Conservation (phyloP, 2,329 filamentous ascomycete genomes). For the Hypoxylon rubiginosum region DNA sequence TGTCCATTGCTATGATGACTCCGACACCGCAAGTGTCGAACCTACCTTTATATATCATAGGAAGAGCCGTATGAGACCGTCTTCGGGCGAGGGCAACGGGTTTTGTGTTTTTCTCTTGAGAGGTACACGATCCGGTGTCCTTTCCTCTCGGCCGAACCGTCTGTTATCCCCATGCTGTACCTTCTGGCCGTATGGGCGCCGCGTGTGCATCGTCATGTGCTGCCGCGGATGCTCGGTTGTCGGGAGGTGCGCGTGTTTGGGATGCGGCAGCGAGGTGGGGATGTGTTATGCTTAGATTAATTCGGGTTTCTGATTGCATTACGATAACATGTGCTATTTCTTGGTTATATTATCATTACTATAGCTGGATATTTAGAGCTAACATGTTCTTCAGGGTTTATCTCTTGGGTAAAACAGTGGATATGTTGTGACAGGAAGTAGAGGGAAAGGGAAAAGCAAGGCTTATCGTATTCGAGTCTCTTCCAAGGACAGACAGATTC, state of each 20-base stretch:
- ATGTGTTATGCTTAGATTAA: constrained; percentile 53
- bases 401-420: background rate
- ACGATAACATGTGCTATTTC: constrained; percentile 19
- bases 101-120: background rate
- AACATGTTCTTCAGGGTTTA: constrained; percentile 4
- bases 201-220: constrained; percentile 55
- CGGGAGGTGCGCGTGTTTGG: constrained; percentile 32
- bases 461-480: background rate
- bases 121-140: background rate
- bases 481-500: background rate
- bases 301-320: constrained; percentile 48
- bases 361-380: constrained; percentile 1
- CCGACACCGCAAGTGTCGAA: constrained; percentile 54
- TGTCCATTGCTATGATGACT: constrained; percentile 49
- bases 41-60: constrained; percentile 49
- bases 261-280: constrained; percentile 50
- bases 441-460: background rate
- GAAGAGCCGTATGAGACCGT: constrained; percentile 56
- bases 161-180: constrained; percentile 32
- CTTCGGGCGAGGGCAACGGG: constrained; percentile 38
- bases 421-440: background rate
- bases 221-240: constrained; percentile 48
- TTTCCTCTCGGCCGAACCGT: constrained; percentile 42
- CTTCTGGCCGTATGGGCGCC: constrained; percentile 45
- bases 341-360: background rate